Percentiles rank a stretch among this genome's conserved stretches.
Evolutionary conservation across 495 filamentous ascomycete genomes (phyloP).

Genomic region (Aspergillus sclerotioniger): DNA sequence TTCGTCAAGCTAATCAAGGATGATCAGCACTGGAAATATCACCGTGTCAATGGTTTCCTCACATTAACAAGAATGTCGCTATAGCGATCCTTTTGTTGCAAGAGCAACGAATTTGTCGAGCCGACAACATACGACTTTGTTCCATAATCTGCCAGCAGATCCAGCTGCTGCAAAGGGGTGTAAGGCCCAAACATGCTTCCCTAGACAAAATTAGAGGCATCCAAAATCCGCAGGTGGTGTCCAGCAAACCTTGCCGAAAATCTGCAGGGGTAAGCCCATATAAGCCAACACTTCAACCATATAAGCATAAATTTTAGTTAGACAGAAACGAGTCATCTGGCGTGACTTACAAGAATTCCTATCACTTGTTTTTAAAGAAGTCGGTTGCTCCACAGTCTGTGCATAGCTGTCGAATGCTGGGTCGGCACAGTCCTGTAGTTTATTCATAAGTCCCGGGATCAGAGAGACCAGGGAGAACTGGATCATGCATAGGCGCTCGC

Average conservation of each 20-base stretch:
- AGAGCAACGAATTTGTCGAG: conserved; percentile 88
- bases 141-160: conserved; percentile 87
- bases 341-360: conserved; percentile 66
- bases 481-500: conserved; percentile 94
- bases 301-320: conserved; percentile 22
- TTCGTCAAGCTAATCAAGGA: conserved; percentile 68
- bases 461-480: conserved; percentile 94
- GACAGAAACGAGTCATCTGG: background rate
- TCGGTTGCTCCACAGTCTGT: conserved; percentile 69
- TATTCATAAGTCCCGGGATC: conserved; percentile 84
- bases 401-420: conserved; percentile 84
- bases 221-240: background rate
- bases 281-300: conserved; percentile 67
- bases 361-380: conserved; percentile 87
- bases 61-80: conserved; percentile 95
- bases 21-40: background rate
- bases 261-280: conserved; percentile 91
- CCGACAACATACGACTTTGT: conserved; percentile 98
- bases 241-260: conserved; percentile 79
- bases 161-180: conserved; percentile 92
- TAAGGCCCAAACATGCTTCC: conserved; percentile 96
- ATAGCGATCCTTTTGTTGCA: conserved; percentile 96
- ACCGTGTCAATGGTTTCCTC: conserved; percentile 14
- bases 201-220: conserved; percentile 41
- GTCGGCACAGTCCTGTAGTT: conserved; percentile 87